These are phyloP conservation scores for Fistulifera pelliculosa DNA, from an alignment of 108 stramenopile genomes.

Conservation along the genomic window DNA sequence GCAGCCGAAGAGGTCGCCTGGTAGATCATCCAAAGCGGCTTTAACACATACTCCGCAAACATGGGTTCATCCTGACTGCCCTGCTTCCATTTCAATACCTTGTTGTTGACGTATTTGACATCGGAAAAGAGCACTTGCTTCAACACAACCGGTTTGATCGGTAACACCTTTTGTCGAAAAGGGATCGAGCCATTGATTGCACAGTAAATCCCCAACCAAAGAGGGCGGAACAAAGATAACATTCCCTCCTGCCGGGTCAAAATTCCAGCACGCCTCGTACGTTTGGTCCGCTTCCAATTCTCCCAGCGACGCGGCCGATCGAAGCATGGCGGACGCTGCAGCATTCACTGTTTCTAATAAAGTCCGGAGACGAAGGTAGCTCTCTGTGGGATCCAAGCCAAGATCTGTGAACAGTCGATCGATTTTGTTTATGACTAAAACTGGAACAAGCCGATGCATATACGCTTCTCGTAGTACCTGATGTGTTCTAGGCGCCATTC, in stretches of 20 bases:
- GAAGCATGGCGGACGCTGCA: constrained; percentile 61
- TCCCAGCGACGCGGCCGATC: constrained; percentile 17
- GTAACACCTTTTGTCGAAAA: constrained; percentile 59
- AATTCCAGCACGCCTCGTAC: constrained; percentile 56
- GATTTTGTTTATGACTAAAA: constrained; percentile 91
- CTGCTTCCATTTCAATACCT: constrained; percentile 75
- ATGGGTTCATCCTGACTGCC: constrained; percentile 33
- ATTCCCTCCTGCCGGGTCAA: constrained; percentile 89
- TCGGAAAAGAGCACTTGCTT: constrained; percentile 74
- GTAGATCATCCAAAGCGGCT: constrained; percentile 73
- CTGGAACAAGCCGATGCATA: constrained; percentile 74
- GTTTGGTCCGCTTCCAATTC: constrained; percentile 4
- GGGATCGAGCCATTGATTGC: constrained; percentile 56
- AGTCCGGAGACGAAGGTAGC: constrained; percentile 81
- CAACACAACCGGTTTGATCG: constrained; percentile 66
- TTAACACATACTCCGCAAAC: constrained; percentile 68
- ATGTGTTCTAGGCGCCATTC: constrained; percentile 92
- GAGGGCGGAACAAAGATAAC: constrained; percentile 88
- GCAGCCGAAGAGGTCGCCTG: constrained; percentile 59
- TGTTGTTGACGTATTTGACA: constrained; percentile 49
- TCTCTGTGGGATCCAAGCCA: constrained; percentile 74
- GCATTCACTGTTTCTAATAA: constrained; percentile 95
- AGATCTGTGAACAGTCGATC: constrained; percentile 81
- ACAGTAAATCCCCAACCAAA: constrained; percentile 95
- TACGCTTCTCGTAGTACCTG: constrained; percentile 92